Base-by-base conservation (phyloP, 306 rosid species). In the Aeschynomene evenia region DNA sequence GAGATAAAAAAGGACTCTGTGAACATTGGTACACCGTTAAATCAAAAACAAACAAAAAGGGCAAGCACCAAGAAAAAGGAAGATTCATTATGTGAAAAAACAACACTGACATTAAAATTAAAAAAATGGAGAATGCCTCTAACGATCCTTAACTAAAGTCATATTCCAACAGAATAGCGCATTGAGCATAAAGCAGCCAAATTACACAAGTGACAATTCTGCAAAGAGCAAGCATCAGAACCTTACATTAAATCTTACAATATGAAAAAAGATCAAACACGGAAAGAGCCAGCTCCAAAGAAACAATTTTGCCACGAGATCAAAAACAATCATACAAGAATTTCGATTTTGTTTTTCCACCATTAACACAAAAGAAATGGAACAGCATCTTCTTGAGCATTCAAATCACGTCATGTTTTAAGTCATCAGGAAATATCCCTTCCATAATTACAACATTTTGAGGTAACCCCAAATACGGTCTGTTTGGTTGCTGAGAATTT, bases 221-320 rank as follows among this genome's bases (percentile, higher is more conserved):
- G 75, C 72, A 73, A 73, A 73, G 78, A 76, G 74, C 79, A 82
- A 85, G 96, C 87, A 91, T 94, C 91, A 79, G 90, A 94, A 91
- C 81, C 95, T 66, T 68, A 62, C 69, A 77, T 53, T 48, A 72
- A 84, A 79, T 77, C 54, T n/a, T 51, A n/a, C 21, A 29, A 58
- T 29, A n/a, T 51, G 59, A 74, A 69, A 72, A 73, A 71, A 73
- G 45, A 80, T 33, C 68, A 66, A 74, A 80, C 37, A 48, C 58
- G 73, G 34, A 31, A 63, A 81, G 43, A 60, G 51, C 7, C 37
- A 77, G 50, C 34, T 64, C 45, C 58, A 51, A 49, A 63, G 73
- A 78, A 71, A 67, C 56, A 55, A 73, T 68, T 72, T 52, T 39
- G 59, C 57, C 77, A 70, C 29, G 37, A 66, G 67, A 22, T 66